A percentile compares a stretch with the other conserved stretches of the same genome.
These are phyloP conservation scores for Yamadazyma nakazawae DNA, from an alignment of 805 yeast genomes.

Conservation along the genomic window DNA sequence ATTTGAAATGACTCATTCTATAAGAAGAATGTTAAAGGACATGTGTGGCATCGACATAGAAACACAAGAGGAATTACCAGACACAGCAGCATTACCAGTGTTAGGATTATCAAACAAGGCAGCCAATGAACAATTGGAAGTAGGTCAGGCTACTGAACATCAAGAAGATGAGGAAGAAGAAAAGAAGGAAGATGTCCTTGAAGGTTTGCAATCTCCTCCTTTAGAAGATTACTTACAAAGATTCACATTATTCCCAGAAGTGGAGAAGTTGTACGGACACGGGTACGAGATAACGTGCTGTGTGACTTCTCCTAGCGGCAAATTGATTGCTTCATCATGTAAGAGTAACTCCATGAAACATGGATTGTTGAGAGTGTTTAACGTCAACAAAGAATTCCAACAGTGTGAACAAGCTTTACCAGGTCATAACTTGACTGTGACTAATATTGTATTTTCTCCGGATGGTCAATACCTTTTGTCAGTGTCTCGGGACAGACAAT, in stretches of 20 bases:
- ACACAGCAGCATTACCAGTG: conserved; percentile 87
- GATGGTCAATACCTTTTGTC: conserved; percentile 62
- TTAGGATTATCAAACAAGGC: conserved; percentile 93
- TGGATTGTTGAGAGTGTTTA: conserved; percentile 80
- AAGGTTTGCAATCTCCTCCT: conserved; percentile 59
- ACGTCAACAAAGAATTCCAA: conserved; percentile 52
- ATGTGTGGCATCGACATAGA: conserved; percentile 45
- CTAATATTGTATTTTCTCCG: conserved; percentile 73
- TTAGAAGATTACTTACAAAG: conserved; percentile 89
- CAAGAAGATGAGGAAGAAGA: conserved; percentile 28
- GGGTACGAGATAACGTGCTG: conserved; percentile 89
- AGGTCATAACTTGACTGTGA: conserved; percentile 82
- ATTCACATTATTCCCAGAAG: conserved; percentile 91
- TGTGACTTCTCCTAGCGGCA: conserved; percentile 62
- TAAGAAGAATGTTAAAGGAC: conserved; percentile 56
- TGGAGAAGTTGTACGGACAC: conserved; percentile 93
- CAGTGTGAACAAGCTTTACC: conserved; percentile 44
- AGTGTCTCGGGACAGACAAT: conserved; percentile 87
- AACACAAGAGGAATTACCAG: conserved; percentile 50
- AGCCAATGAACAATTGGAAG: conserved; percentile 46
- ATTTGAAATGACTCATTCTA: conserved; percentile 82
- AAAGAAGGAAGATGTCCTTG: conserved; percentile 44
- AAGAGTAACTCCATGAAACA: conserved; percentile 79
- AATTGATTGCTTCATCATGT: conserved; percentile 84
- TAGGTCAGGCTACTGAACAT: conserved; percentile 35